A percentile compares a stretch with the other conserved stretches of the same genome.
These are phyloP conservation scores for Penicillium sclerotigenum DNA, from an alignment of 2,329 filamentous ascomycete species.

Conservation along the genomic window DNA sequence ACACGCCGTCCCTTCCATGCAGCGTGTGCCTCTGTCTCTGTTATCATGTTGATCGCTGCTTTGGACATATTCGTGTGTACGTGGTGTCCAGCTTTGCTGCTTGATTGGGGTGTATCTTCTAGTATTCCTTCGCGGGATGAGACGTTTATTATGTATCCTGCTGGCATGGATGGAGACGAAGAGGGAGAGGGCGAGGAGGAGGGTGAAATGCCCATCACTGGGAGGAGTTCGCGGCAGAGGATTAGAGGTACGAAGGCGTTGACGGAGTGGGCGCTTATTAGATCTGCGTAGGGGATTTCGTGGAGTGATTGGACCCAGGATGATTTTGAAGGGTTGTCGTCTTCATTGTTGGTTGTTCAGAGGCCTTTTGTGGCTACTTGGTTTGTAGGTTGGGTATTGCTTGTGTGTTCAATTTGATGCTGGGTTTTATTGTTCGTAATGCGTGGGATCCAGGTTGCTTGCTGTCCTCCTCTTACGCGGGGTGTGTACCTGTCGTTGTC, in stretches of 20 bases:
- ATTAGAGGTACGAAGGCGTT: conserved; percentile 42
- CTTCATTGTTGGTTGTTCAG: background rate
- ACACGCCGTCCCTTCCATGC: conserved; percentile 31
- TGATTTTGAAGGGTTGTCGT: conserved; percentile 18
- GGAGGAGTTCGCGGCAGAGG: conserved; percentile 38
- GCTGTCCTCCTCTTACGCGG: conserved; percentile 14
- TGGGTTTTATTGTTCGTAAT: conserved; percentile 8
- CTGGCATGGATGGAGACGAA: background rate
- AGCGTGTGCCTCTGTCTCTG: conserved; percentile 35
- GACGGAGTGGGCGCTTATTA: conserved; percentile 39
- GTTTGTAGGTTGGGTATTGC: conserved; percentile 16
- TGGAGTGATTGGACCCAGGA: conserved; percentile 37
- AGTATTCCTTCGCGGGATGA: conserved; percentile 40
- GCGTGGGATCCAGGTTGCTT: conserved; percentile 15
- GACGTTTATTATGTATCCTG: conserved; percentile 30
- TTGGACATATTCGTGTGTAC: conserved; percentile 45
- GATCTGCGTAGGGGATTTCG: conserved; percentile 41
- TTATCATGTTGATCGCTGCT: conserved; percentile 44
- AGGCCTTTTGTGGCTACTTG: conserved; percentile 18
- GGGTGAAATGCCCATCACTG: conserved; percentile 1
- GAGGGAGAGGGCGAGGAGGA: background rate
- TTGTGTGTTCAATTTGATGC: conserved; percentile 31
- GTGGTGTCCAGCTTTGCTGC: conserved; percentile 33
- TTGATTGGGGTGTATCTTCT: conserved; percentile 19
- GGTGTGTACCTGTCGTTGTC: conserved; percentile 9